Evolutionary conservation across 2,329 filamentous ascomycete species (phyloP).

Genomic region (Mycogone perniciosa): DNA sequence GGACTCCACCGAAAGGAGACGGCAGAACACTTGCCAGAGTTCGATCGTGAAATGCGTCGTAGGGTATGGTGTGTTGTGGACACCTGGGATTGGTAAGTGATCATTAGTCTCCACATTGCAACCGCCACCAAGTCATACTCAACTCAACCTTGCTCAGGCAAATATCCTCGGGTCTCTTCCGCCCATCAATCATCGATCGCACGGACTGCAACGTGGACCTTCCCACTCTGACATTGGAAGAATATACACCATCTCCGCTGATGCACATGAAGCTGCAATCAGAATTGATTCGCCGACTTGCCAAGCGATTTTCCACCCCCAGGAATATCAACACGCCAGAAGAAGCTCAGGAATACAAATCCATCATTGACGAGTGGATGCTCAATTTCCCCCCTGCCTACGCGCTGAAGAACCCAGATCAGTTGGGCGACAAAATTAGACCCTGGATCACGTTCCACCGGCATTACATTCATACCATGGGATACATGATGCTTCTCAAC

Average conservation of each 20-base stretch:
- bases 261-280: conserved; percentile 27
- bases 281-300: conserved; percentile 19
- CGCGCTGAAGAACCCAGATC: conserved; percentile 33
- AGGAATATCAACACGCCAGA: conserved; percentile 21
- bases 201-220: conserved; percentile 20
- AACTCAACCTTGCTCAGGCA: conserved; percentile 19
- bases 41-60: conserved; percentile 27
- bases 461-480: conserved; percentile 38
- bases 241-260: conserved; percentile 21
- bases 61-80: conserved; percentile 28
- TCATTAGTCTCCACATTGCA: not conserved
- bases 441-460: conserved; percentile 40
- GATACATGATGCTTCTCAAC: conserved; percentile 40
- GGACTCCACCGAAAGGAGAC: conserved; percentile 20
- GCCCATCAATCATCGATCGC: conserved; percentile 26
- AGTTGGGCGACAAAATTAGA: conserved; percentile 31
- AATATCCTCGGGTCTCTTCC: conserved; percentile 27
- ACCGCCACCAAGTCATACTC: not conserved
- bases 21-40: conserved; percentile 18
- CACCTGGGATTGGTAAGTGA: conserved; percentile 29
- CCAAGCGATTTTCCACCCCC: conserved; percentile 20
- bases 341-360: conserved; percentile 23
- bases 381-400: conserved; percentile 36
- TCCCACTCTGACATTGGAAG: conserved; percentile 25
- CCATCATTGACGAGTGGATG: conserved; percentile 35